phyloP scores from a whole-genome alignment of 2,329 filamentous ascomycete genomes.

The Fusarium albosuccineum region DNA sequence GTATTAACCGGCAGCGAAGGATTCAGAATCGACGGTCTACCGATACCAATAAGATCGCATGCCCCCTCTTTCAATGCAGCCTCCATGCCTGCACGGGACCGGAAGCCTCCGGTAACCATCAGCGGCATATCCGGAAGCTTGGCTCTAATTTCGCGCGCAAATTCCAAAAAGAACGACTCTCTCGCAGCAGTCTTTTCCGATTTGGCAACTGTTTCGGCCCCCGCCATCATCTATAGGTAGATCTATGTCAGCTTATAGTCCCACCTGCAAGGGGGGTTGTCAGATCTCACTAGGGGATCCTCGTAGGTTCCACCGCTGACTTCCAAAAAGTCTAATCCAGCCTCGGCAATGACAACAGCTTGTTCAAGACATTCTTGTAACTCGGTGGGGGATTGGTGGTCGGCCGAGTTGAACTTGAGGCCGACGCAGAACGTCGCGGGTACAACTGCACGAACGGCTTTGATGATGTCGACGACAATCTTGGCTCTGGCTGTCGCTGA shows the following conservation, averaged over 20 bases:
- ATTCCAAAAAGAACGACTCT: conserved; percentile 78
- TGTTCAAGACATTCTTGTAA: conserved; percentile 70
- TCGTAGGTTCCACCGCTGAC: conserved; percentile 74
- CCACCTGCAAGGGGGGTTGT: not conserved
- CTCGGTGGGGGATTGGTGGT: conserved; percentile 61
- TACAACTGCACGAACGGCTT: conserved; percentile 55
- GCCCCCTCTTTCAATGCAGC: conserved; percentile 52
- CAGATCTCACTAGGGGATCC: conserved; percentile 58
- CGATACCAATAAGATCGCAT: conserved; percentile 59
- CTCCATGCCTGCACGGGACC: conserved; percentile 60
- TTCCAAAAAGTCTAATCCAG: conserved; percentile 75
- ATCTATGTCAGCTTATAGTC: not conserved
- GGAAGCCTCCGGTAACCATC: conserved; percentile 75
- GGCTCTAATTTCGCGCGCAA: conserved; percentile 65
- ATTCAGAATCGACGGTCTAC: conserved; percentile 54
- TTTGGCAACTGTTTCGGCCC: conserved; percentile 19
- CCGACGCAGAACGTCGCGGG: conserved; percentile 61
- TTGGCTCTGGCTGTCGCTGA: conserved; percentile 61
- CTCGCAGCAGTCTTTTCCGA: conserved; percentile 61
- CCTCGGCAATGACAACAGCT: conserved; percentile 61
- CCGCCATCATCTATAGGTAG: conserved; percentile 51
- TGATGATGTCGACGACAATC: conserved; percentile 65
- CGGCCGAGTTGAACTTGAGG: conserved; percentile 69
- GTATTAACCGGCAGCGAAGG: conserved; percentile 52
- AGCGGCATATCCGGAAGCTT: conserved; percentile 60